Base-by-base conservation (phyloP, 1,139 yeast species). In the Tardiomyces blankii region DNA sequence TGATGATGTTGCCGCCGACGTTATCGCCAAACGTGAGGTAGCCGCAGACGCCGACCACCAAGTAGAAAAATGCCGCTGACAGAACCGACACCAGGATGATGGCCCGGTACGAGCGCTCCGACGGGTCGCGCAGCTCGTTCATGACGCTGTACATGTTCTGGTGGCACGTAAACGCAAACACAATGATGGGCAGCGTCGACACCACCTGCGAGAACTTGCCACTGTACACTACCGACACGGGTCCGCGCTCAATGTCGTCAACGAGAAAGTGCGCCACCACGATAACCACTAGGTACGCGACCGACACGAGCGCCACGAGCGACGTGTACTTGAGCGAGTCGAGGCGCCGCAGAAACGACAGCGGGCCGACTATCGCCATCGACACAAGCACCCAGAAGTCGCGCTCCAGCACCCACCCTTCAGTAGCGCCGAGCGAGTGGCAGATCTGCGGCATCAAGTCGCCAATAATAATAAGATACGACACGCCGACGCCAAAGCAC, bases 81-180 rank as follows among this genome's bases (percentile, higher is more conserved):
- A 68, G 60, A 41, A 86, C 71, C 2, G 93, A 78, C 4, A 71
- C 53, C 42, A 68, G 63, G 40, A 82, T 70, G 44, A 91, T 77
- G n/a, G 56, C 61, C 8, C 73, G 57, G 43, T 82, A 70, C 44
- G 75, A 74, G 5, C 63, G 49, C 48, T 80, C 63, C 0, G 81
- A 66, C 52, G 79, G 80, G 51, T 77, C 75, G 42, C 66, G 65
- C 43, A 91, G 70, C 65, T 91, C 99, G 59, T 88, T 86, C 57
- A 88, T 77, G 46, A 89, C 84, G 9, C 95, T 82, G 63, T 85
- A 89, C 80, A 91, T 83, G 55, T 69, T 91, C 68, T 91, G 96
- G 54, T 91, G 94, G 51, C 97, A 94, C 0, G 97, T 89, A 64
- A 79, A 93, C 2, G 97, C 97, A 68, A 93, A 87, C 16, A 91